Evolutionary conservation across 805 yeast species (phyloP).

Genomic region (Zygoascus bituminiphila): DNA sequence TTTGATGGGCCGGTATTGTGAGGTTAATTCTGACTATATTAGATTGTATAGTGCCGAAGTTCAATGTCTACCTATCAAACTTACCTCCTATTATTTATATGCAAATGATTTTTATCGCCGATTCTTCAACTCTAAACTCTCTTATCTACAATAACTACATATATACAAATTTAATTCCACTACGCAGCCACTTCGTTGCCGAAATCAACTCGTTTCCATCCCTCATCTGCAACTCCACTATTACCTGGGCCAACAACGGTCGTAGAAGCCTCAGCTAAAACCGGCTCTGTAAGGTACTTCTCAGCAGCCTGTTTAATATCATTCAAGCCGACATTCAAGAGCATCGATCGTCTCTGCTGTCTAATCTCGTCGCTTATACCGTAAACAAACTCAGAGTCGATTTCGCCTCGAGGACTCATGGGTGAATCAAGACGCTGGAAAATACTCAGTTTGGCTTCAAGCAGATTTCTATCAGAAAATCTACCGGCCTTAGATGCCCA

Average conservation of each 20-base stretch:
- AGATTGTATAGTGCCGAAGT: too few relatives aligned
- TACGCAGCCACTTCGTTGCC: constrained; percentile 2
- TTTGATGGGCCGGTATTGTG: too few relatives aligned
- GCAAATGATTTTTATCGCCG: too few relatives aligned
- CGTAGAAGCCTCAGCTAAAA: constrained; percentile 6
- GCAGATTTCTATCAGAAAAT: constrained; percentile 60
- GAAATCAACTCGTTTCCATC: constrained; percentile 5
- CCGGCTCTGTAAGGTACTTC: constrained; percentile 39
- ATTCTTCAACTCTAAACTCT: too few relatives aligned
- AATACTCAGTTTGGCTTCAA: constrained; percentile 82
- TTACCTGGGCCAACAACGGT: constrained; percentile 11
- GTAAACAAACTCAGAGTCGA: constrained; percentile 53
- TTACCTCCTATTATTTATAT: too few relatives aligned
- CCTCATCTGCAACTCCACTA: neutral
- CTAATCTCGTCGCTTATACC: constrained; percentile 72
- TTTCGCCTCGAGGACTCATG: constrained; percentile 69
- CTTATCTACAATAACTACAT: too few relatives aligned
- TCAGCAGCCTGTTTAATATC: constrained; percentile 64
- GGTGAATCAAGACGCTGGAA: constrained; percentile 94
- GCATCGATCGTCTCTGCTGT: constrained; percentile 67
- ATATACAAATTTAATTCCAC: neutral
- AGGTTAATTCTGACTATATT: too few relatives aligned
- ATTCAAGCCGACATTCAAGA: constrained; percentile 54
- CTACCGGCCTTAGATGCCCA: constrained; percentile 37
- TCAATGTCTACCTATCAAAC: too few relatives aligned